Base-by-base conservation (phyloP, 1,139 yeast genomes). In the Blastobotrys elegans region DNA sequence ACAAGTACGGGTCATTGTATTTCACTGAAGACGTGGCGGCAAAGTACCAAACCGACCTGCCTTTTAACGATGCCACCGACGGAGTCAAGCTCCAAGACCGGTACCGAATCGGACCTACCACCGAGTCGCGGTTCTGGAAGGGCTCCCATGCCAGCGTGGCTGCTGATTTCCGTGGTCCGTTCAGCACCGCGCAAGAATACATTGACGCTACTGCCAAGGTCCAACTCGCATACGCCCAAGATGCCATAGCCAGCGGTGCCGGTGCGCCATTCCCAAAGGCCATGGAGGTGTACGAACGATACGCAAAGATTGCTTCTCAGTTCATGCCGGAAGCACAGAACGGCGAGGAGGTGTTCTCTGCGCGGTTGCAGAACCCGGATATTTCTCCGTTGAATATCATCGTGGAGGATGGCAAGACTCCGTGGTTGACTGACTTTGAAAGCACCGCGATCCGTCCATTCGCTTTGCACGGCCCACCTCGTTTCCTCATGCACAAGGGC, bases 61-160 rank as follows among this genome's bases (percentile, higher is more conserved):
- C 95, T 3, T 84, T 84, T 56, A 87, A 82, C 18, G 92, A 85
- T 63, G 69, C 73, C 29, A 71, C 80, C 46, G n/a, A n/a, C n/a
- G n/a, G n/a, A n/a, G n/a, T n/a, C n/a, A 66, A 65, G 27, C 69
- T 85, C 47, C 70, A 71, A 44, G 76, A 77, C 54, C 79, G 95
- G 70, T 90, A 95, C 94, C 77, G 84, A 63, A 81, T 92, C 56
- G 97, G 98, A 2, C 94, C 95, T n/a, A 78, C 88, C 36, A 81
- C 80, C 34, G 97, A 90, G 67, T 76, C 84, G 54, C 75, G 79
- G 14, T 86, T 82, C 63, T 82, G 89, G 75, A 84, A 83, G 64
- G 77, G 79, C 56, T 56, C 71, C 66, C 52, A 68, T 79, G 64
- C 61, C 8, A 53, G 56, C 14, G 48, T 56, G 10, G 57, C 59